These are phyloP conservation scores for Garcia nutans DNA, from an alignment of 345 rosid species.

Conservation along the genomic window DNA sequence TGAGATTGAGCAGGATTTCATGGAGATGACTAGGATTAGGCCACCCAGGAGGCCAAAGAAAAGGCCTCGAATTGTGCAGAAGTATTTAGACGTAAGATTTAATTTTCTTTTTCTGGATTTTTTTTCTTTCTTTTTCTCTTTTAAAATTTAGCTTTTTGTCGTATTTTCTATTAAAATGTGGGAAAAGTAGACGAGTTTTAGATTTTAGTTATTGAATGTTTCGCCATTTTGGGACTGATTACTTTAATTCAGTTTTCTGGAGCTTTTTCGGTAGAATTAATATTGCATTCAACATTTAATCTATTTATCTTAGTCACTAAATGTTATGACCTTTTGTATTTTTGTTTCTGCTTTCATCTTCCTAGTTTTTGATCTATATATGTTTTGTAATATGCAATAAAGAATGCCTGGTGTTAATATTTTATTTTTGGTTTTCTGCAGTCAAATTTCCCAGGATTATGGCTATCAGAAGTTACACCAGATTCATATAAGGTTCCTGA, in stretches of 20 bases:
- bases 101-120: too few relatives aligned
- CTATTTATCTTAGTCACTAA: neutral
- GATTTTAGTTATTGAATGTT: neutral
- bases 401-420: neutral
- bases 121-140: neutral
- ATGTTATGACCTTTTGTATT: neutral
- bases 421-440: conserved; percentile 5
- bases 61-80: conserved; percentile 31
- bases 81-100: conserved; percentile 32
- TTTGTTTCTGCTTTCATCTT: neutral
- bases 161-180: neutral
- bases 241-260: conserved; percentile 7
- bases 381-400: neutral
- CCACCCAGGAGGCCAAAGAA: conserved; percentile 33
- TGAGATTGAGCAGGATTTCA: conserved; percentile 34
- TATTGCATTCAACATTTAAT: neutral
- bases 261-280: neutral
- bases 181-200: neutral
- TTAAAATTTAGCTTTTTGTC: neutral
- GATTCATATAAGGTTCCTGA: conserved; percentile 31
- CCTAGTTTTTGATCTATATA: neutral
- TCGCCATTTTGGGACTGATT: neutral
- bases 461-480: conserved; percentile 28
- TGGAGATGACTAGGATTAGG: conserved; percentile 24
- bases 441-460: conserved; percentile 30